phyloP scores from a whole-genome alignment of 1,284 basidiomycete species.

The Volvariella surrecta region DNA sequence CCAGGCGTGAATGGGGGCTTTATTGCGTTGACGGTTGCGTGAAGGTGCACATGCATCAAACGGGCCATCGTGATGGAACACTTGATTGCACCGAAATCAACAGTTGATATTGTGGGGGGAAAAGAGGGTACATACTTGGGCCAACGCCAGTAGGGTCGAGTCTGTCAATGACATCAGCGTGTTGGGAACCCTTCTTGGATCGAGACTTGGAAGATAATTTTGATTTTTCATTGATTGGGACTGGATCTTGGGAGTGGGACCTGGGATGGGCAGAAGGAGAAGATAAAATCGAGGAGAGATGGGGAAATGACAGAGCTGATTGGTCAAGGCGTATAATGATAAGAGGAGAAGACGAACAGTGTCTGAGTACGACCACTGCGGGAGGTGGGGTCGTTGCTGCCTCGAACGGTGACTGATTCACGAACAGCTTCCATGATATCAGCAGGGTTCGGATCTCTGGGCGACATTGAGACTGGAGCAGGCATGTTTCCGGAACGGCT shows the following conservation, averaged over 20 bases:
- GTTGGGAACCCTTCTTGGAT: conserved; percentile 57
- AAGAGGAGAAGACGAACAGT: conserved; percentile 17
- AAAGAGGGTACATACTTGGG: conserved; percentile 45
- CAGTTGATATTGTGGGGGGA: conserved; percentile 33
- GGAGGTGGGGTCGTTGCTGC: conserved; percentile 30
- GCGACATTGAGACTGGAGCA: conserved; percentile 14
- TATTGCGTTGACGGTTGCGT: conserved; percentile 68
- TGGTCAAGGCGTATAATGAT: conserved; percentile 9
- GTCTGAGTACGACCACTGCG: conserved; percentile 30
- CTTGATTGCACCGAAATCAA: conserved; percentile 26
- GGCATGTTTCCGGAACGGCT: conserved; percentile 20
- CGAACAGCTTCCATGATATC: conserved; percentile 55
- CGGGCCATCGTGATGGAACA: conserved; percentile 84
- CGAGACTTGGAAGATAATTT: conserved; percentile 37
- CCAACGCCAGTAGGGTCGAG: conserved; percentile 52
- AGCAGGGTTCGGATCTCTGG: conserved; percentile 13
- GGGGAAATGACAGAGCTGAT: conserved; percentile 8
- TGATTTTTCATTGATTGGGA: conserved; percentile 36
- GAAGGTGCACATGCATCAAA: conserved; percentile 85
- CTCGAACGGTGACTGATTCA: conserved; percentile 51
- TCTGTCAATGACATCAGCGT: conserved; percentile 42
- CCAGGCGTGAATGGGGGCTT: conserved; percentile 79
- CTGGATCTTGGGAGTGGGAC: conserved; percentile 65
- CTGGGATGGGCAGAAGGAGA: conserved; percentile 34
- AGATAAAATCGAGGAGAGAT: conserved; percentile 15